These are phyloP conservation scores for Petunia hybrid DNA, from an alignment of 305 asterid genomes.

Conservation along the genomic window DNA sequence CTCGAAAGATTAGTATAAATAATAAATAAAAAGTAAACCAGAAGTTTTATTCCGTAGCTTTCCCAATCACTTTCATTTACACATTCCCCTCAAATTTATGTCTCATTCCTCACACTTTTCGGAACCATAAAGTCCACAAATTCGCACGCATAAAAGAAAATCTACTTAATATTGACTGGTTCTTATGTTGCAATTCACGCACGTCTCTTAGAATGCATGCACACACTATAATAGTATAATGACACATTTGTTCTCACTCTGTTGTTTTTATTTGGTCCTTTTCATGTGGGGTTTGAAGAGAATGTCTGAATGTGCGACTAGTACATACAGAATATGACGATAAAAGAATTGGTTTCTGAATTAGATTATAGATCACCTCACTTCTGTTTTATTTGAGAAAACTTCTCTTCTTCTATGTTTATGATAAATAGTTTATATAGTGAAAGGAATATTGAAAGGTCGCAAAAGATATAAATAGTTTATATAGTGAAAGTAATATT, in stretches of 20 bases:
- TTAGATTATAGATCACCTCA: no score
- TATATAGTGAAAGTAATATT: background rate
- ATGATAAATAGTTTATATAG: background rate
- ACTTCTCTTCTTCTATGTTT: no score
- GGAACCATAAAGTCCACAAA: background rate
- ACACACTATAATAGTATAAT: background rate
- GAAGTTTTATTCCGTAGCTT: background rate
- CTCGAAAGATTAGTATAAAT: no score
- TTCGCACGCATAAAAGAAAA: background rate
- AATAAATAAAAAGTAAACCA: no score
- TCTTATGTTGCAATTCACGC: background rate
- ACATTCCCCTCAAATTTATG: background rate
- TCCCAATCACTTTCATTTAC: background rate
- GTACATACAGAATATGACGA: background rate
- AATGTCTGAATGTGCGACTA: background rate
- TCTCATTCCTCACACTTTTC: background rate
- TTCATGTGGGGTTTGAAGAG: background rate
- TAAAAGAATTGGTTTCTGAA: no score
- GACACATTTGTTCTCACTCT: background rate
- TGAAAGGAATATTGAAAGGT: background rate
- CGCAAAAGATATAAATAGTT: background rate
- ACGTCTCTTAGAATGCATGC: background rate
- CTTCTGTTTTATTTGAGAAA: no score
- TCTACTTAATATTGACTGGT: background rate
- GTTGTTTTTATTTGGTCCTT: background rate